Conservation (phyloP, 345 rosid species). For the Zanthoxylum bungeanum region DNA sequence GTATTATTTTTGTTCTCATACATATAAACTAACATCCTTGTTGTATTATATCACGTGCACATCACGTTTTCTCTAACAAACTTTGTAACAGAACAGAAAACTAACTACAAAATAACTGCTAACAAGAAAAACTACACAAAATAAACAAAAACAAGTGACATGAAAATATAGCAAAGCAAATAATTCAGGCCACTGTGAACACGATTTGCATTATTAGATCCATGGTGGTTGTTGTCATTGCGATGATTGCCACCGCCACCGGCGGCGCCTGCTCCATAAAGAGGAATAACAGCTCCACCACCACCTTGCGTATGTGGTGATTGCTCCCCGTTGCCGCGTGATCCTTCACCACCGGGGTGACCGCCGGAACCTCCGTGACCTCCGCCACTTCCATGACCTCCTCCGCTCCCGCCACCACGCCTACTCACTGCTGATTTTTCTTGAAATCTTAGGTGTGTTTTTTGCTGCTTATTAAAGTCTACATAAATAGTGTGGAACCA, state of each 20-base stretch:
- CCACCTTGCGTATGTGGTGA: slow-evolving; percentile 5
- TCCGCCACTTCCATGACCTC: slow-evolving; percentile 5
- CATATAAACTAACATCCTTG: too few species aligned
- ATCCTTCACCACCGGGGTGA: background rate
- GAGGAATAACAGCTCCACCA: slow-evolving; percentile 16
- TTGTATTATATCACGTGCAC: too few species aligned
- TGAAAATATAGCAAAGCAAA: background rate
- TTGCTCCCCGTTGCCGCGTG: background rate
- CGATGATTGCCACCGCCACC: slow-evolving; percentile 6
- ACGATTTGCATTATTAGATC: background rate
- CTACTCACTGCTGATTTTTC: slow-evolving; percentile 8
- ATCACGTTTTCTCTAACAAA: too few species aligned
- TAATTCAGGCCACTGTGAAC: background rate
- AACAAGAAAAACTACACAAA: background rate
- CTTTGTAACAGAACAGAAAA: too few species aligned
- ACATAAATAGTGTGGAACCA: background rate
- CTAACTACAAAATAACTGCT: too few species aligned
- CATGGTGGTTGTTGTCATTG: background rate
- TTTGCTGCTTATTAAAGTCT: background rate
- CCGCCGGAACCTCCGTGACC: slow-evolving; percentile 6
- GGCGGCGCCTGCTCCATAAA: slow-evolving; percentile 21
- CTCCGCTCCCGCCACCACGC: slow-evolving; percentile 18
- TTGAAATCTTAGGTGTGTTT: background rate
- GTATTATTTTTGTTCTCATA: too few species aligned
- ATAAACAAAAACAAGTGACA: background rate